These are phyloP conservation scores for Diplodia mutila DNA, from an alignment of 2,329 filamentous ascomycete genomes.

Conservation along the genomic window DNA sequence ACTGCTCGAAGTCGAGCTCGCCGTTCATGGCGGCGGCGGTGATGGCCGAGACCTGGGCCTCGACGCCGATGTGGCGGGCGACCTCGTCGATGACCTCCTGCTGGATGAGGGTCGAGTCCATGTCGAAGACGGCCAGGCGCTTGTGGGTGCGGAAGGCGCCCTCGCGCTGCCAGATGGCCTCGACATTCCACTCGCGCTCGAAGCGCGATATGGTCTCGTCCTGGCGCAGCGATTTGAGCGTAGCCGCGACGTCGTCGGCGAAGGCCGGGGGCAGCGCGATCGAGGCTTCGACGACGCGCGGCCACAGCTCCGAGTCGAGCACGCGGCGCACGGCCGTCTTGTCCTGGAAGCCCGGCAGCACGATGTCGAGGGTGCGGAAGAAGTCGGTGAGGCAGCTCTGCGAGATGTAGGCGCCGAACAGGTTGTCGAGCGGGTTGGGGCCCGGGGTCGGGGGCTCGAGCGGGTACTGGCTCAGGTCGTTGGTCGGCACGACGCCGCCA, in stretches of 20 bases:
- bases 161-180: slow-evolving; percentile 77
- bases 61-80: slow-evolving; percentile 80
- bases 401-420: slow-evolving; percentile 58
- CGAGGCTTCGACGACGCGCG: slow-evolving; percentile 68
- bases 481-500: slow-evolving; percentile 55
- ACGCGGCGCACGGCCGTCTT: slow-evolving; percentile 53
- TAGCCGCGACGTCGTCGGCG: slow-evolving; percentile 49
- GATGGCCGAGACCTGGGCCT: slow-evolving; percentile 73
- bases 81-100: slow-evolving; percentile 98
- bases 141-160: slow-evolving; percentile 77
- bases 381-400: slow-evolving; percentile 61
- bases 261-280: slow-evolving; percentile 56
- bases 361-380: slow-evolving; percentile 54
- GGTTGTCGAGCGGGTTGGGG: slow-evolving; percentile 58
- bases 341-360: slow-evolving; percentile 54
- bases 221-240: slow-evolving; percentile 71
- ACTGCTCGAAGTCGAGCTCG: slow-evolving; percentile 87
- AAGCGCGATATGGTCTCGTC: slow-evolving; percentile 81
- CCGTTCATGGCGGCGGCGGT: slow-evolving; percentile 95
- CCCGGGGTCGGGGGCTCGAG: slow-evolving; percentile 59
- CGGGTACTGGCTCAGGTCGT: slow-evolving; percentile 57
- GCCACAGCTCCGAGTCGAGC: slow-evolving; percentile 63
- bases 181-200: slow-evolving; percentile 86
- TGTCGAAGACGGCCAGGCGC: slow-evolving; percentile 91
- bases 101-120: slow-evolving; percentile 96